These are phyloP conservation scores for Erythrophleum fordii DNA, from an alignment of 306 rosid genomes.

Conservation along the genomic window DNA sequence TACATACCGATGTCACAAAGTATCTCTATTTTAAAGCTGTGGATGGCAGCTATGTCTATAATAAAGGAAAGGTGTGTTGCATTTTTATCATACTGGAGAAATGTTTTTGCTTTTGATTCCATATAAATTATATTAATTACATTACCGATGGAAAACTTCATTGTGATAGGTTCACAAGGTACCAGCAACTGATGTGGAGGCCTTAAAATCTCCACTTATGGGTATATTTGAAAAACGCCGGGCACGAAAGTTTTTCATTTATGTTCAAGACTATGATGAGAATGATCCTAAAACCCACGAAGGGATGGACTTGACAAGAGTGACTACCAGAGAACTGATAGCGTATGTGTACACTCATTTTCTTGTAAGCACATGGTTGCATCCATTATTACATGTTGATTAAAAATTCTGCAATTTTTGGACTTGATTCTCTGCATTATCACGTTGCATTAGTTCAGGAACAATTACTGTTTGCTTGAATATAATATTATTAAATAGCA, in stretches of 20 bases:
- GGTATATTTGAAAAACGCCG: slow-evolving; percentile 96
- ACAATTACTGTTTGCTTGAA: slow-evolving; percentile 2
- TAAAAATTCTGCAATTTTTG: neutral
- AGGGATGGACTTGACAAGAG: slow-evolving; percentile 89
- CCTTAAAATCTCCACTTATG: slow-evolving; percentile 93
- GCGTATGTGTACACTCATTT: slow-evolving; percentile 57
- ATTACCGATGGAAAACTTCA: slow-evolving; percentile 25
- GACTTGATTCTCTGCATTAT: slow-evolving; percentile 4
- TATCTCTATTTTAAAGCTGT: slow-evolving; percentile 94
- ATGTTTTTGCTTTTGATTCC: neutral
- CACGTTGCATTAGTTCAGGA: slow-evolving; percentile 23
- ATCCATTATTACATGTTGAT: slow-evolving; percentile 3
- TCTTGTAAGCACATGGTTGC: slow-evolving; percentile 4
- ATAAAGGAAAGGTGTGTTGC: slow-evolving; percentile 73
- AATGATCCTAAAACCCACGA: slow-evolving; percentile 86
- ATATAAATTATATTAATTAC: slow-evolving; percentile 16
- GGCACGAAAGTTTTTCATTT: slow-evolving; percentile 90
- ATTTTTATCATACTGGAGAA: neutral
- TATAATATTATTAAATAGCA: neutral
- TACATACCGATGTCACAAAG: slow-evolving; percentile 95
- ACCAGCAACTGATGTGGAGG: slow-evolving; percentile 93
- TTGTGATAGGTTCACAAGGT: slow-evolving; percentile 84
- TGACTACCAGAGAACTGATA: slow-evolving; percentile 80
- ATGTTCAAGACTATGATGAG: slow-evolving; percentile 80
- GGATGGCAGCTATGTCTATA: slow-evolving; percentile 71